Evolutionary conservation across 176 grass and related monocot species (phyloP).

Genomic region (Avena atlantica): DNA sequence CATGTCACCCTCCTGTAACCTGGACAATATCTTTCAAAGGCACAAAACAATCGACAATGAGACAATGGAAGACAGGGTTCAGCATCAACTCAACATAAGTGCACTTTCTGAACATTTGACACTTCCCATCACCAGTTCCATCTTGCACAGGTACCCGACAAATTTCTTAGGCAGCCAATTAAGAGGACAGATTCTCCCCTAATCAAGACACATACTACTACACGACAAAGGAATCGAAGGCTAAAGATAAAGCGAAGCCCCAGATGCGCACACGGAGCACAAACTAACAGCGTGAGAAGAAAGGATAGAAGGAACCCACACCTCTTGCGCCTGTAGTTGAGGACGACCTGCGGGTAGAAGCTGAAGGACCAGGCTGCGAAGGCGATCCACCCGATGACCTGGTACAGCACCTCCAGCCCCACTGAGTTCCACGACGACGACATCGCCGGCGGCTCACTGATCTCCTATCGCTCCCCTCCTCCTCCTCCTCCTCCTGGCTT

Average conservation of each 20-base stretch:
- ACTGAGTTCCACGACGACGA: constrained; percentile 88
- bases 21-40: not conserved
- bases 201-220: not conserved
- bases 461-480: not conserved
- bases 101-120: not conserved
- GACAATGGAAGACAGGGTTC: not conserved
- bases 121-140: not conserved
- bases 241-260: not conserved
- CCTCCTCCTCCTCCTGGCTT: not conserved
- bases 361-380: constrained; percentile 96
- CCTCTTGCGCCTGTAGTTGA: constrained; percentile 95
- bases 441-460: constrained; percentile 4
- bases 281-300: not conserved
- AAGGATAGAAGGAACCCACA: not conserved
- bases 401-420: constrained; percentile 72
- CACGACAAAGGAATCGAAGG: not conserved
- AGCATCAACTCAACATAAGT: not conserved
- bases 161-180: not conserved
- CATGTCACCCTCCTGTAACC: too few species aligned
- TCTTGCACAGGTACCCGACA: constrained; percentile 5
- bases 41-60: not conserved
- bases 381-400: constrained; percentile 92
- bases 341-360: constrained; percentile 94
- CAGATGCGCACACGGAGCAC: not conserved
- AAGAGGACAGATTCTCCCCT: not conserved